These are phyloP conservation scores for Hamigera avellanea DNA, from an alignment of 495 filamentous ascomycete genomes.

Conservation along the genomic window DNA sequence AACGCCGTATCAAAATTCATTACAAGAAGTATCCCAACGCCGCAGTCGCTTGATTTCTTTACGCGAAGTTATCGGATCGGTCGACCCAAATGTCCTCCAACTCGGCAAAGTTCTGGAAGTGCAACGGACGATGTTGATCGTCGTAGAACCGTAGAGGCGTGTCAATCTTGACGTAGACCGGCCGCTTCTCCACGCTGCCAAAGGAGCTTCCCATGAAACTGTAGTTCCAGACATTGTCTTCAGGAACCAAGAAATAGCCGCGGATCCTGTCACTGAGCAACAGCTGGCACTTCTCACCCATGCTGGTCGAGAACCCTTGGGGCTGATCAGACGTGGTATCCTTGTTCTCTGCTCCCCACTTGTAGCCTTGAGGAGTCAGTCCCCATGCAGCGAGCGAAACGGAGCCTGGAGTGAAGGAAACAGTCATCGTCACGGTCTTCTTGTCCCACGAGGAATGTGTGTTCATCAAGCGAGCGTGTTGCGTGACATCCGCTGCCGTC, in stretches of 20 bases:
- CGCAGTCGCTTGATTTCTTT: constrained; percentile 12
- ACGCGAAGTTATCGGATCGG: constrained; percentile 77
- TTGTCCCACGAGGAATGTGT: constrained; percentile 79
- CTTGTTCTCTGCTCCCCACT: constrained; percentile 96
- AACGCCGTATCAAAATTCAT: background rate
- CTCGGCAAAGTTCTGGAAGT: constrained; percentile 91
- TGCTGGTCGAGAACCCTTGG: constrained; percentile 79
- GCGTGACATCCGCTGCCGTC: constrained; percentile 87
- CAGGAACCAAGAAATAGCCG: constrained; percentile 92
- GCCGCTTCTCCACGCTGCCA: constrained; percentile 76
- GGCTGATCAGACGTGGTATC: constrained; percentile 86
- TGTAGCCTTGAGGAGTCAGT: constrained; percentile 82
- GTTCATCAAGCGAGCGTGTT: constrained; percentile 81
- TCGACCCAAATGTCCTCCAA: constrained; percentile 87
- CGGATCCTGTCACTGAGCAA: constrained; percentile 83
- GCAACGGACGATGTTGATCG: constrained; percentile 81
- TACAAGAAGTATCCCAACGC: constrained; percentile 11
- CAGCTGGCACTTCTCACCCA: constrained; percentile 93
- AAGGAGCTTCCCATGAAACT: constrained; percentile 93
- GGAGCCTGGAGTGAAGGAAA: constrained; percentile 96
- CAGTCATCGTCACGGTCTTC: constrained; percentile 91
- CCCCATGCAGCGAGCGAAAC: constrained; percentile 91
- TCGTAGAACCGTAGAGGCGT: constrained; percentile 84
- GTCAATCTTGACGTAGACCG: constrained; percentile 85
- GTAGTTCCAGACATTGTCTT: constrained; percentile 91